A percentile compares a stretch with the other conserved stretches of the same genome.
phyloP scores from a whole-genome alignment of 352 stramenopile genomes.

The Phytopythium montanum region DNA sequence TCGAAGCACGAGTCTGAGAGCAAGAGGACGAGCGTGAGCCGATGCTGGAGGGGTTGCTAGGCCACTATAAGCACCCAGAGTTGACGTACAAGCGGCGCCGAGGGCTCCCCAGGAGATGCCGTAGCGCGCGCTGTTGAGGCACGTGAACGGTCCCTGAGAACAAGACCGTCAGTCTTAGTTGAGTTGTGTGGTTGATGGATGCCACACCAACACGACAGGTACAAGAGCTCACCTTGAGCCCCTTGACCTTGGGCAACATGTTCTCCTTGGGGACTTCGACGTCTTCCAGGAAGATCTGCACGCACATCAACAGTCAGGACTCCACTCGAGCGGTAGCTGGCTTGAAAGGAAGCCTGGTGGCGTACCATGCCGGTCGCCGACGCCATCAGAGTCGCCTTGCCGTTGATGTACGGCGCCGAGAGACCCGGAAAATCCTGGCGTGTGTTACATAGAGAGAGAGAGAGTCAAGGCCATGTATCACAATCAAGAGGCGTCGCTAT shows the following conservation, averaged over 20 bases:
- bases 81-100: slow-evolving; percentile 85
- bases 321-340: not conserved
- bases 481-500: too few species aligned
- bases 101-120: slow-evolving; percentile 97
- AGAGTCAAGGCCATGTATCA: not conserved
- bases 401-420: slow-evolving; percentile 94
- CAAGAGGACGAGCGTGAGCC: not conserved
- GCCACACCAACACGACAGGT: not conserved
- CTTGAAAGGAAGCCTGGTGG: not conserved
- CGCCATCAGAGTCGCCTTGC: slow-evolving; percentile 95
- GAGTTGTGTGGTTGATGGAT: not conserved
- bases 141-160: slow-evolving; percentile 95
- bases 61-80: not conserved
- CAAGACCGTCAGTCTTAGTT: not conserved
- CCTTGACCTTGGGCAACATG: slow-evolving; percentile 90
- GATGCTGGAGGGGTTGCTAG: not conserved
- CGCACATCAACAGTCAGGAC: not conserved
- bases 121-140: slow-evolving; percentile 96
- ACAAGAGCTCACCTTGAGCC: slow-evolving; percentile 60
- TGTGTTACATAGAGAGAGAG: too few species aligned
- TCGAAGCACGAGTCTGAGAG: slow-evolving; percentile 89
- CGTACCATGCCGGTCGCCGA: slow-evolving; percentile 92
- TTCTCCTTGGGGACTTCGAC: slow-evolving; percentile 93
- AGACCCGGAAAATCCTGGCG: slow-evolving; percentile 92
- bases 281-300: slow-evolving; percentile 96